Evolutionary conservation across 169 alveolate species (phyloP).

Genomic region (Eimeria falciformis): DNA sequence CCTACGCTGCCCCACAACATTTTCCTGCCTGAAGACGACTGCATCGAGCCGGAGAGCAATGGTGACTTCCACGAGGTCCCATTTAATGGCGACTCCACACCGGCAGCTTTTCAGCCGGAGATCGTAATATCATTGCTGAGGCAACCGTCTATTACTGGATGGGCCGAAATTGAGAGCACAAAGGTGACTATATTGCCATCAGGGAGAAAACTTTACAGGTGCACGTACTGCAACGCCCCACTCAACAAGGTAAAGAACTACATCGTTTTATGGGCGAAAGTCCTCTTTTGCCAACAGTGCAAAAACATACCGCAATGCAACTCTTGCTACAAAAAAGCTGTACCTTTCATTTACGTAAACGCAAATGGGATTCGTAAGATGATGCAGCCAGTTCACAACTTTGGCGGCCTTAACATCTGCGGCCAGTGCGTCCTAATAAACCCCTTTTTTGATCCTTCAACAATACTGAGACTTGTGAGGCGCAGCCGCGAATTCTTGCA

Average conservation of each 20-base stretch:
- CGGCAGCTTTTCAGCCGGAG: conserved; percentile 3
- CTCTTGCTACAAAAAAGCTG: conserved; percentile 26
- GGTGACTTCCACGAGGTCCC: neutral
- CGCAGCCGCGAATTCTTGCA: neutral
- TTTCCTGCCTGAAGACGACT: neutral
- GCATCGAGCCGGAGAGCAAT: neutral
- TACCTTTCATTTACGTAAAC: neutral
- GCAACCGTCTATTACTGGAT: conserved; percentile 20
- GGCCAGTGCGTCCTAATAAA: conserved; percentile 33
- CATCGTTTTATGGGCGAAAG: conserved; percentile 4
- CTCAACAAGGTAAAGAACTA: neutral
- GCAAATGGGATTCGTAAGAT: neutral
- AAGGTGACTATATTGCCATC: neutral
- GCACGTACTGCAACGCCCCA: conserved; percentile 26
- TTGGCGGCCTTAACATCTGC: conserved; percentile 16
- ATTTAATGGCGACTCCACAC: neutral
- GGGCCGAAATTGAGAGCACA: conserved; percentile 21
- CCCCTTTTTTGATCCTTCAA: neutral
- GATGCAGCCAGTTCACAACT: neutral
- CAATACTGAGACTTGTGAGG: neutral
- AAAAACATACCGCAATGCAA: conserved; percentile 22
- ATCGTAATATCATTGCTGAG: neutral
- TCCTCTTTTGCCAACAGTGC: conserved; percentile 5
- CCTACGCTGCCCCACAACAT: neutral
- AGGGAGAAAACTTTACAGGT: neutral